These are phyloP conservation scores for Aureobasidium sp. DNA, from an alignment of 2,329 filamentous ascomycete genomes.

Conservation along the genomic window DNA sequence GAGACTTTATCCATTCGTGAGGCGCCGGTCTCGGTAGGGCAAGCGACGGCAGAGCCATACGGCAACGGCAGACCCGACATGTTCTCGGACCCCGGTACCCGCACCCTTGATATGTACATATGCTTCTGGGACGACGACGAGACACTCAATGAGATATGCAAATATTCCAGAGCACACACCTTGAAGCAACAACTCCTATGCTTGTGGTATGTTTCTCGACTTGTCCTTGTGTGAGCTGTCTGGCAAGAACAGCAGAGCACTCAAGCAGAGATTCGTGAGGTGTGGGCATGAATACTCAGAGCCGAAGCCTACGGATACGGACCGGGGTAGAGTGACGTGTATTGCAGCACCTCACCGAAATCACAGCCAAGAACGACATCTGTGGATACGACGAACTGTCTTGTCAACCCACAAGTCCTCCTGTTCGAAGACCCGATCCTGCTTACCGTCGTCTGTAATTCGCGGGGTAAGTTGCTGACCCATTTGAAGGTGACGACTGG, in stretches of 20 bases:
- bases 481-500: conserved; percentile 6
- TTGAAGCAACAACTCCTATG: too few relatives aligned
- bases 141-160: background rate
- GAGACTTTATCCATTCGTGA: background rate
- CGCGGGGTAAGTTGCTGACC: conserved; percentile 20
- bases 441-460: conserved; percentile 12
- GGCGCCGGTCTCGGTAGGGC: background rate
- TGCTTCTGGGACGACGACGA: too few relatives aligned
- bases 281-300: background rate
- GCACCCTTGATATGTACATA: background rate
- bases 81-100: background rate
- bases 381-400: conserved; percentile 11
- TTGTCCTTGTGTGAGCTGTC: background rate
- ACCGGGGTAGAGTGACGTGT: background rate
- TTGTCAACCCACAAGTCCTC: background rate
- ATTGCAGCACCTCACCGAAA: background rate
- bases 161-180: too few relatives aligned
- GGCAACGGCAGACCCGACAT: background rate
- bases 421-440: conserved; percentile 6
- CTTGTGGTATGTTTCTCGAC: background rate
- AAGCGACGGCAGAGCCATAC: background rate
- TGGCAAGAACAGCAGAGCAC: background rate
- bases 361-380: conserved; percentile 5
- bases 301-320: conserved; percentile 8
- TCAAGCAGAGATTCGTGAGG: too few relatives aligned